Conservation (phyloP, 2,329 filamentous ascomycete species). For the Penicillium nordicum region DNA sequence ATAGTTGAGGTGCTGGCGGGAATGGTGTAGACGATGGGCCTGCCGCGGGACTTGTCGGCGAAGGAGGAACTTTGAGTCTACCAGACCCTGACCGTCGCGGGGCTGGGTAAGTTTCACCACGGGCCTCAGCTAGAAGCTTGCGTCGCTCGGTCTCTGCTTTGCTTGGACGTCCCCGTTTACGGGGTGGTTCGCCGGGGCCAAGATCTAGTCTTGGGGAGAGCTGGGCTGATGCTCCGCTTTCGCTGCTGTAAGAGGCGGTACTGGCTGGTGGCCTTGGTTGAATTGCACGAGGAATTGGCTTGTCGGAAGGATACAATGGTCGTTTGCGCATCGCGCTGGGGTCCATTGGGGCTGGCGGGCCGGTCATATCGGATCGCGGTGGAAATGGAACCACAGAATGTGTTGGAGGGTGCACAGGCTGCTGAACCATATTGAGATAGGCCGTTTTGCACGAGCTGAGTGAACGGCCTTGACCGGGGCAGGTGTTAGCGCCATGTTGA, state of each 20-base stretch:
- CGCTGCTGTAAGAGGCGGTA: conserved; percentile 33
- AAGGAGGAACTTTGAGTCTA: conserved; percentile 29
- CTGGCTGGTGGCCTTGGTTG: conserved; percentile 39
- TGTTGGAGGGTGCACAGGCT: conserved; percentile 21
- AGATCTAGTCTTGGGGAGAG: conserved; percentile 35
- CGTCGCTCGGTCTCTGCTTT: conserved; percentile 42
- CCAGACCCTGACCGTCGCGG: conserved; percentile 26
- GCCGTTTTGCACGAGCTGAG: conserved; percentile 39
- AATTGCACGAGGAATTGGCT: conserved; percentile 36
- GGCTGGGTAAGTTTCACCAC: conserved; percentile 40
- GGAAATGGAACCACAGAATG: conserved; percentile 17
- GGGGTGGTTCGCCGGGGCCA: conserved; percentile 32
- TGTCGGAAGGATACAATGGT: conserved; percentile 31
- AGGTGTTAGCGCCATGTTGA: conserved; percentile 7
- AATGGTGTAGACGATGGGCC: conserved; percentile 23
- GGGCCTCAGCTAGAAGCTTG: conserved; percentile 37
- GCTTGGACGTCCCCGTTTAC: conserved; percentile 44
- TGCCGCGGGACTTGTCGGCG: conserved; percentile 32
- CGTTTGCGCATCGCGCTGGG: conserved; percentile 30
- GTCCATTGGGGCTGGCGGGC: conserved; percentile 25
- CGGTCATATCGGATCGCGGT: conserved; percentile 23
- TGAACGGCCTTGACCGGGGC: conserved; percentile 34
- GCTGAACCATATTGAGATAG: conserved; percentile 35
- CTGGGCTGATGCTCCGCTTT: conserved; percentile 33
- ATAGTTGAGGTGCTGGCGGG: conserved; percentile 1